Conservation (phyloP, 495 filamentous ascomycete species). For the Darksidea phi region DNA sequence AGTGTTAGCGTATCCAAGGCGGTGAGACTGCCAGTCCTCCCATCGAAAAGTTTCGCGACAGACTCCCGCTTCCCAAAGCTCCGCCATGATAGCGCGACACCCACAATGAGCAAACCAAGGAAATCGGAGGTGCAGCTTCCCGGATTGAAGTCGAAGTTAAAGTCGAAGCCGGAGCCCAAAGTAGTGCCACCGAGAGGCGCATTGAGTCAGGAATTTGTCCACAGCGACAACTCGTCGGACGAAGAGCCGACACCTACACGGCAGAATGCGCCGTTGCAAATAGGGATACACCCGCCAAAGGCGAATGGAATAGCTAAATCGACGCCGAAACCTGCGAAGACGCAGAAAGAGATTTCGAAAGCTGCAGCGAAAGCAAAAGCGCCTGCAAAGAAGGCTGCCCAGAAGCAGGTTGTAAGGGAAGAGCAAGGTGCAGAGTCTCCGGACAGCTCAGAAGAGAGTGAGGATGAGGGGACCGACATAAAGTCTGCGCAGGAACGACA, state of each 20-base stretch:
- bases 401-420: constrained; percentile 3
- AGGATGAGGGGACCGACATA: background rate
- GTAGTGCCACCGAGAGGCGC: background rate
- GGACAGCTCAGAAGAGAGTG: constrained; percentile 16
- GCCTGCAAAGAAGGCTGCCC: background rate
- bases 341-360: background rate
- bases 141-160: background rate
- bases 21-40: too few species aligned
- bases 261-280: constrained; percentile 3
- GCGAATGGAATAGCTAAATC: constrained; percentile 23
- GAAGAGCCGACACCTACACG: constrained; percentile 13
- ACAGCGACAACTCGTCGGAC: constrained; percentile 20
- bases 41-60: constrained; percentile 23
- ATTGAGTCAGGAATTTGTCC: constrained; percentile 29
- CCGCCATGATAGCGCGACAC: constrained; percentile 1
- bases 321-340: background rate
- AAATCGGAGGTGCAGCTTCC: constrained; percentile 18
- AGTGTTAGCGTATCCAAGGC: background rate
- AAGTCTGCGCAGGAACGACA: background rate
- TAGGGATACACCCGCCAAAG: constrained; percentile 13
- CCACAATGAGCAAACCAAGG: constrained; percentile 24
- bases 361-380: background rate
- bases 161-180: background rate
- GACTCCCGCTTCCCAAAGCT: background rate
- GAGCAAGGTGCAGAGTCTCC: constrained; percentile 3